Evolutionary conservation across 1,284 basidiomycete genomes (phyloP).

Genomic region (Rhodofomes roseus): DNA sequence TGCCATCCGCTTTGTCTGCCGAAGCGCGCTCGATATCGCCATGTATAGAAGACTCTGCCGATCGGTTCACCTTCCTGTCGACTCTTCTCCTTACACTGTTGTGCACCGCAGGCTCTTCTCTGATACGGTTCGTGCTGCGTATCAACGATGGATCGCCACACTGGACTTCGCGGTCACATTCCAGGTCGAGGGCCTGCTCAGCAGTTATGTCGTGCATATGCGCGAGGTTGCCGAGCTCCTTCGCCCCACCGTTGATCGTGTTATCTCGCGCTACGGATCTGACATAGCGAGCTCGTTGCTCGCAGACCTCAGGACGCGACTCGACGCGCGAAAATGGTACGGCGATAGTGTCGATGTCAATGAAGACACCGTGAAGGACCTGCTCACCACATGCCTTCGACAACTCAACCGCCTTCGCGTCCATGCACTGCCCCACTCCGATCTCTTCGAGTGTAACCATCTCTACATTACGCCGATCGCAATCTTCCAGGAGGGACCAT

Average conservation of each 20-base stretch:
- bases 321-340: conserved; percentile 27
- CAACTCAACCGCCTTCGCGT: conserved; percentile 18
- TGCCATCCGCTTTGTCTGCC: conserved; percentile 45
- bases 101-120: conserved; percentile 44
- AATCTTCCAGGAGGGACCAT: conserved; percentile 55
- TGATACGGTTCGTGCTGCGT: conserved; percentile 24
- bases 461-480: conserved; percentile 58
- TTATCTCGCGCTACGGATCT: conserved; percentile 30
- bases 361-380: conserved; percentile 1
- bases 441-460: conserved; percentile 51
- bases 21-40: conserved; percentile 26
- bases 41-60: conserved; percentile 36
- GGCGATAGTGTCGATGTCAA: conserved; percentile 4
- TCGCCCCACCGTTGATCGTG: conserved; percentile 30
- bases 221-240: conserved; percentile 41
- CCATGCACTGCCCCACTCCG: conserved; percentile 11
- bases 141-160: conserved; percentile 33
- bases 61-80: conserved; percentile 33
- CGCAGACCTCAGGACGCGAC: conserved; percentile 36
- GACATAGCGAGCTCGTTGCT: conserved; percentile 38
- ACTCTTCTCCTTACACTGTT: conserved; percentile 28
- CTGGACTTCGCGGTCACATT: conserved; percentile 50
- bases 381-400: conserved; percentile 9
- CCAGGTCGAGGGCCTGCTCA: conserved; percentile 49
- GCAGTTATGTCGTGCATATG: conserved; percentile 39